Conservation (phyloP, 163 green algal species). For the Smithsoniella earleae region DNA sequence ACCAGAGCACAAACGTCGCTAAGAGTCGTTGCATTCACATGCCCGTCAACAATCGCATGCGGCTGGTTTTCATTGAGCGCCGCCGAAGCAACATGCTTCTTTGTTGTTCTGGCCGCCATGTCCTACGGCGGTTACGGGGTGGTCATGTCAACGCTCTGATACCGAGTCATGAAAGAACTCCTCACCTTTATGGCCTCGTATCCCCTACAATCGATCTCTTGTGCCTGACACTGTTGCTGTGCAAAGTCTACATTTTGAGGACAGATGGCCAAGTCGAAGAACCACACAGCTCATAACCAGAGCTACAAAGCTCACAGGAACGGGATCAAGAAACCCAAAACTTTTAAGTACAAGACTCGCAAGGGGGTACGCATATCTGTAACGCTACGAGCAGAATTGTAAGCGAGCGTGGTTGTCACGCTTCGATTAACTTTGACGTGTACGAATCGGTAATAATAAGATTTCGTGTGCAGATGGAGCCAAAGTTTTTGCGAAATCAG, state of each 20-base stretch:
- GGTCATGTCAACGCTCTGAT: not conserved
- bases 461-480: conserved; percentile 79
- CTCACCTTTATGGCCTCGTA: not conserved
- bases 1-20: too few species aligned
- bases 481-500: conserved; percentile 96
- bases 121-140: not conserved
- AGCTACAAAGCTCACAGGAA: conserved; percentile 81
- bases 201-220: not conserved
- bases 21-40: too few species aligned
- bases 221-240: not conserved
- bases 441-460: not conserved
- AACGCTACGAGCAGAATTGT: not conserved
- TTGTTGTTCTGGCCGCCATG: not conserved
- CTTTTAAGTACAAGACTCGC: conserved; percentile 63
- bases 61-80: too few species aligned
- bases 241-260: not conserved
- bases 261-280: conserved; percentile 83
- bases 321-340: conserved; percentile 95
- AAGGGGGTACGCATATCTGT: conserved; percentile 67
- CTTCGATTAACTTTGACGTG: not conserved
- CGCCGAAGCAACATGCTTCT: not conserved
- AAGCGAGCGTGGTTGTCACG: not conserved
- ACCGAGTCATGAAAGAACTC: not conserved
- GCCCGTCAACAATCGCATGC: too few species aligned
- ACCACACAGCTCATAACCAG: conserved; percentile 92